Conservation (phyloP, 257 asterid species). For the Jacaranda copaia region DNA sequence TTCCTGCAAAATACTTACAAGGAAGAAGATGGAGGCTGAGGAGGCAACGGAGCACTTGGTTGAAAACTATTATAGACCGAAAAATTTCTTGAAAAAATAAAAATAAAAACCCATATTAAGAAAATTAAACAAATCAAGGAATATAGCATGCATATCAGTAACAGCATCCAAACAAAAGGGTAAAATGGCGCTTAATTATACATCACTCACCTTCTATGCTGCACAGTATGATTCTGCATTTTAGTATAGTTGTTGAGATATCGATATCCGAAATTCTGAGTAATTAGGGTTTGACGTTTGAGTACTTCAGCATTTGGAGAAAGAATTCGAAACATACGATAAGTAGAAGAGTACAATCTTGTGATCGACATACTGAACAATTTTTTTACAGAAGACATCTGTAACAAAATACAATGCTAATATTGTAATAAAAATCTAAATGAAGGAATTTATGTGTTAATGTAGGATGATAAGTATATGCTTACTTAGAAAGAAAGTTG, state of each 20-base stretch:
- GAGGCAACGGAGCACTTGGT: constrained; percentile 54
- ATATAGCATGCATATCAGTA: background rate
- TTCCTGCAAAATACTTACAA: constrained; percentile 36
- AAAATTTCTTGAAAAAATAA: constrained; percentile 37
- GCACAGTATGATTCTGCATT: background rate
- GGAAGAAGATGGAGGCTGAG: constrained; percentile 49
- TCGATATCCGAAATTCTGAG: constrained; percentile 33
- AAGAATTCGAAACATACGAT: constrained; percentile 1
- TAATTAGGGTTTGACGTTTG: constrained; percentile 16
- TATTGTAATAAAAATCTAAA: background rate
- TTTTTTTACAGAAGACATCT: constrained; percentile 37
- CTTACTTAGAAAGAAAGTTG: constrained; percentile 13
- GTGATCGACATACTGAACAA: constrained; percentile 33
- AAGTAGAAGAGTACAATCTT: constrained; percentile 31
- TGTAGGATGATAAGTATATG: background rate
- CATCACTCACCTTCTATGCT: constrained; percentile 40
- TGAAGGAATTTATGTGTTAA: constrained; percentile 25
- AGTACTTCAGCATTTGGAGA: constrained; percentile 13
- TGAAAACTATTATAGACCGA: constrained; percentile 37
- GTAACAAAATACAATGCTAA: background rate
- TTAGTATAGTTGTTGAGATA: constrained; percentile 33
- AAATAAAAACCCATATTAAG: background rate
- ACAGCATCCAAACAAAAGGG: background rate
- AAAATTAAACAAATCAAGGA: background rate
- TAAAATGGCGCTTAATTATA: background rate